These are phyloP conservation scores for Hawksworthiomyces lignivorus DNA, from an alignment of 2,329 filamentous ascomycete species.

Conservation along the genomic window DNA sequence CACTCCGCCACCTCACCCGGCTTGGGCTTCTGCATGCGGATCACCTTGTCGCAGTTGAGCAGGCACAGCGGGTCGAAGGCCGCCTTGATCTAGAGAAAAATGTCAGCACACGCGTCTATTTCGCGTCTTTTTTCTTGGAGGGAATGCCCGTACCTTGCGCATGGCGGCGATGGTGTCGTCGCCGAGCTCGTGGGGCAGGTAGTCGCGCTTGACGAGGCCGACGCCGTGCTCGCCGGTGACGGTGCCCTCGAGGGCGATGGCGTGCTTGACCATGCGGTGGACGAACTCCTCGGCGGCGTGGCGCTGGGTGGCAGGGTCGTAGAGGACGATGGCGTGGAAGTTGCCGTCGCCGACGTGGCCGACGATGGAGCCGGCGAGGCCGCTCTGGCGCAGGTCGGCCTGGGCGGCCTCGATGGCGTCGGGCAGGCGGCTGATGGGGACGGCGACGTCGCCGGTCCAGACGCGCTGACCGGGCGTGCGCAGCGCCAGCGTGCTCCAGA, in stretches of 20 bases:
- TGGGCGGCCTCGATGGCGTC: slow-evolving; percentile 74
- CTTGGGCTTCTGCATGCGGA: slow-evolving; percentile 51
- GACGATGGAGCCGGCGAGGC: slow-evolving; percentile 65
- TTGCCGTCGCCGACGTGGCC: slow-evolving; percentile 66
- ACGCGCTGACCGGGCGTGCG: slow-evolving; percentile 60
- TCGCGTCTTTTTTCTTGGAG: too few relatives aligned
- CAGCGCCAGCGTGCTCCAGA: slow-evolving; percentile 72
- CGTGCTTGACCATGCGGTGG: slow-evolving; percentile 78
- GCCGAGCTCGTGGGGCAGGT: slow-evolving; percentile 70
- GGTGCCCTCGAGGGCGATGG: slow-evolving; percentile 77
- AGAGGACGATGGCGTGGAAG: slow-evolving; percentile 54
- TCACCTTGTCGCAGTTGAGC: slow-evolving; percentile 62
- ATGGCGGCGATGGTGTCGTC: slow-evolving; percentile 70
- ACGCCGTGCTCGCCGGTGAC: slow-evolving; percentile 82
- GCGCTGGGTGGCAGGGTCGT: slow-evolving; percentile 61
- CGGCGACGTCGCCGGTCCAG: slow-evolving; percentile 82
- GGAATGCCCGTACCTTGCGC: slow-evolving; percentile 53
- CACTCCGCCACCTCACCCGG: slow-evolving; percentile 38
- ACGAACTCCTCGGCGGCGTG: slow-evolving; percentile 62
- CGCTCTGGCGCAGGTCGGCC: slow-evolving; percentile 57
- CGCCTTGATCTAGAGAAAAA: slow-evolving; percentile 56
- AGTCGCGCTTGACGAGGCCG: slow-evolving; percentile 77
- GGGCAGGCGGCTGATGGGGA: slow-evolving; percentile 66
- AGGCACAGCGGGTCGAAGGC: slow-evolving; percentile 70
- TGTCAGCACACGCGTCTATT: too few relatives aligned